phyloP scores from a whole-genome alignment of 805 yeast genomes.

The Candida namnaoensis region DNA sequence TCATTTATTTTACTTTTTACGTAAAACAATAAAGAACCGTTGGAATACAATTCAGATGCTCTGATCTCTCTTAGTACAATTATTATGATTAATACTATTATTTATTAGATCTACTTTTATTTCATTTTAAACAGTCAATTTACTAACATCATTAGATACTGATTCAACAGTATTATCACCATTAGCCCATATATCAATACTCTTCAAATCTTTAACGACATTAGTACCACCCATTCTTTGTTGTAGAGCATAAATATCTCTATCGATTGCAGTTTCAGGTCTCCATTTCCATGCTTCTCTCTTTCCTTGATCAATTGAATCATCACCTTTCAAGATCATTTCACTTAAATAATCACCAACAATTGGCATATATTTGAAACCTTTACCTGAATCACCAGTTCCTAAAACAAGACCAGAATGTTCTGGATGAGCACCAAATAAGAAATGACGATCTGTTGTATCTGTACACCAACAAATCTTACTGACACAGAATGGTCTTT shows the following conservation, averaged over 20 bases:
- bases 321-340: slow-evolving; percentile 22
- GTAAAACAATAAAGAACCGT: too few species aligned
- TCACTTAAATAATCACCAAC: slow-evolving; percentile 23
- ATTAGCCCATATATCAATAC: slow-evolving; percentile 17
- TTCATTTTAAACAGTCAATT: too few species aligned
- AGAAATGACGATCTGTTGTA: slow-evolving; percentile 23
- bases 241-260: slow-evolving; percentile 17
- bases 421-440: slow-evolving; percentile 22
- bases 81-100: too few species aligned
- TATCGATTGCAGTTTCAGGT: slow-evolving; percentile 19
- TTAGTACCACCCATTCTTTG: slow-evolving; percentile 22
- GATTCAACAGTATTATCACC: slow-evolving; percentile 5
- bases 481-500: slow-evolving; percentile 19
- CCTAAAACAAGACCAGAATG: slow-evolving; percentile 18
- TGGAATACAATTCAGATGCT: too few species aligned
- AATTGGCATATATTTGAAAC: slow-evolving; percentile 27
- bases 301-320: slow-evolving; percentile 16
- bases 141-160: too few species aligned
- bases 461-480: slow-evolving; percentile 30
- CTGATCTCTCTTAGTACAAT: too few species aligned
- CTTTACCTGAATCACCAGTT: slow-evolving; percentile 29
- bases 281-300: slow-evolving; percentile 26
- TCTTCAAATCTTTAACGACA: slow-evolving; percentile 18
- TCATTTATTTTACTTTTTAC: too few species aligned
- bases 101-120: too few species aligned